Base-by-base conservation (phyloP, 805 yeast genomes). In the Lipomyces yamanashiensis region DNA sequence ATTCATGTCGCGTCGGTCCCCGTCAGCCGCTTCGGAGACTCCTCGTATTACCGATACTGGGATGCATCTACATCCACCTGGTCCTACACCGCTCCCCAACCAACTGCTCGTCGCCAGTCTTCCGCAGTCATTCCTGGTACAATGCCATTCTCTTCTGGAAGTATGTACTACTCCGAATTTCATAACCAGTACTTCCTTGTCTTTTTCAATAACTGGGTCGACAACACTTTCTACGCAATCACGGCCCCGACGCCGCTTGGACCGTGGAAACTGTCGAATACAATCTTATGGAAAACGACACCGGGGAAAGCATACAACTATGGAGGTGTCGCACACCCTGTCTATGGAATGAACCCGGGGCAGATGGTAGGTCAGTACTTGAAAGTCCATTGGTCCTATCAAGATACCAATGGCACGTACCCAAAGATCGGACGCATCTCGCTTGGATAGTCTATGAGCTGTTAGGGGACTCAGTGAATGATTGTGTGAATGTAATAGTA, bases 211-310 rank as follows among this genome's bases (percentile, higher is more conserved):
- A 52, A 45, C 48, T 63, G 67, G 69, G 63, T 58, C 40, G 69
- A 66, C 23, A 66, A 45, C 34, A 60, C 58, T 8, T 66, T 59
- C 60, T 43, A 53, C 9, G 58, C 49, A 12, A 52, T 57, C 33
- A 51, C 55, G 6, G 58, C 69, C 15, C 62, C 67, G 12, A 52
- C 69, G 2, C 69, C 69, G 17, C 41, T 66, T 1, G 69, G 69
- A 2, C 67, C 67, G 12, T 66, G 69, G 69, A 50, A 39, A n/a
- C 19, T 45, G 17, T 40, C 62, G 6, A 48, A 62, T 44, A 51
- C 44, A 10, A 50, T 52, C 12, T 12, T 66, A 0, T 63, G 59
- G 59, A 7, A 13, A 12, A 47, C 60, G 2, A 54, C 54, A 4
- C 57, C 61, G 6, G 60, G 66, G 1, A 49, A 49, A 15, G 52